phyloP scores from a whole-genome alignment of 768 basidiomycete species.

The Mycena latifolia region DNA sequence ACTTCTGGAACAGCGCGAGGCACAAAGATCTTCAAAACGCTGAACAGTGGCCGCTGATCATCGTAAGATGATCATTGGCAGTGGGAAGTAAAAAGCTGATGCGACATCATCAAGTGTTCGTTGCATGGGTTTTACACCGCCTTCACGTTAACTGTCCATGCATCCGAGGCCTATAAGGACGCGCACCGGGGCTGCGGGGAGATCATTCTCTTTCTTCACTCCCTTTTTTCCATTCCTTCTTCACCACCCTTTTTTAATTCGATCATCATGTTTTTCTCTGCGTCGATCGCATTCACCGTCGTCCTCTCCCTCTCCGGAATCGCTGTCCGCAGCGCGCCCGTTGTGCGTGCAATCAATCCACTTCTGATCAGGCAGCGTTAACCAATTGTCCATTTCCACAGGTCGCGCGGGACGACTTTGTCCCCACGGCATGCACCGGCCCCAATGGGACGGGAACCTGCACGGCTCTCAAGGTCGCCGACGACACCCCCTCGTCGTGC shows the following conservation, averaged over 20 bases:
- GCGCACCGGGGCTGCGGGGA: neutral
- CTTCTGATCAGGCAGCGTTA: neutral
- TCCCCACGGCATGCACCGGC: conserved; percentile 22
- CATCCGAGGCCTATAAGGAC: neutral
- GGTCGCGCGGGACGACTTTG: conserved; percentile 8
- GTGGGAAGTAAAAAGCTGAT: too few species aligned
- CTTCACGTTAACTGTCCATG: too few species aligned
- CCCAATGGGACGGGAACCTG: conserved; percentile 17
- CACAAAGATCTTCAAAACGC: too few species aligned
- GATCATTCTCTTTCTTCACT: conserved; percentile 15
- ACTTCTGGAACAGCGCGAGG: too few species aligned
- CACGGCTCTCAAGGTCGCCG: conserved; percentile 15
- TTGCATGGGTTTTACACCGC: too few species aligned
- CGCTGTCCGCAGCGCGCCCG: conserved; percentile 26
- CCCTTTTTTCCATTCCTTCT: conserved; percentile 10
- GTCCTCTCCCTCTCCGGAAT: conserved; percentile 22
- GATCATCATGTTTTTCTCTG: conserved; percentile 34
- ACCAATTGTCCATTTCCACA: neutral
- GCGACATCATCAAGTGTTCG: too few species aligned
- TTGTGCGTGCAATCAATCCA: conserved; percentile 9
- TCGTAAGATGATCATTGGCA: too few species aligned
- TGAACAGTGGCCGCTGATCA: too few species aligned
- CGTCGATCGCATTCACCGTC: conserved; percentile 33
- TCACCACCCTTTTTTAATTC: conserved; percentile 19
- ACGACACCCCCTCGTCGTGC: conserved; percentile 15